These are phyloP conservation scores for Bipolaris bicolor DNA, from an alignment of 2,329 filamentous ascomycete genomes.

Conservation along the genomic window DNA sequence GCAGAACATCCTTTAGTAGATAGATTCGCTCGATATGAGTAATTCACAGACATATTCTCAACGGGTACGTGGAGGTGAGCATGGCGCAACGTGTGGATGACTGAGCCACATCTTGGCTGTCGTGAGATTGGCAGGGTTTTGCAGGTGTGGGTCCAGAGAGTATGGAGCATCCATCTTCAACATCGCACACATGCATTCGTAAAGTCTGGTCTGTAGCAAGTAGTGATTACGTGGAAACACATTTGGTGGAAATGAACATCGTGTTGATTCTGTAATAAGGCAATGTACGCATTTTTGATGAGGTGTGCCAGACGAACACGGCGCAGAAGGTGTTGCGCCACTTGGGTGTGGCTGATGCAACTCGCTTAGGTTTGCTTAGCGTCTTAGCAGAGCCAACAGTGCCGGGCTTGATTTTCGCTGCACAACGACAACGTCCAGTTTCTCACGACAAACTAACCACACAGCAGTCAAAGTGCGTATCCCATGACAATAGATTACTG, in stretches of 20 bases:
- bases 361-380: constrained; percentile 35
- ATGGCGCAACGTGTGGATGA: not conserved
- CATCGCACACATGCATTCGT: not conserved
- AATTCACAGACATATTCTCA: constrained; percentile 2
- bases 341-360: constrained; percentile 17
- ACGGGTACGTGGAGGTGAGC: not conserved
- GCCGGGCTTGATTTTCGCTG: constrained; percentile 23
- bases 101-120: not conserved
- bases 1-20: constrained; percentile 22
- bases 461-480: constrained; percentile 49
- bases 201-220: not conserved
- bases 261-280: too few species aligned
- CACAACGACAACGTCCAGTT: constrained; percentile 21
- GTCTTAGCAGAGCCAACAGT: constrained; percentile 29
- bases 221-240: too few species aligned
- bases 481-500: constrained; percentile 5
- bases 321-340: constrained; percentile 13
- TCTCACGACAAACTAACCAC: constrained; percentile 38
- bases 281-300: not conserved
- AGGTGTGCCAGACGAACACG: not conserved
- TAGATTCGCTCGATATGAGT: constrained; percentile 25
- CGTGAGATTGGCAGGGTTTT: not conserved
- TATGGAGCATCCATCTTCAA: constrained; percentile 1
- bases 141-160: constrained; percentile 1
- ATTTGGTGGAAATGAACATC: not conserved